Conservation (phyloP, 176 grass and related monocot genomes). For the Zea mays region DNA sequence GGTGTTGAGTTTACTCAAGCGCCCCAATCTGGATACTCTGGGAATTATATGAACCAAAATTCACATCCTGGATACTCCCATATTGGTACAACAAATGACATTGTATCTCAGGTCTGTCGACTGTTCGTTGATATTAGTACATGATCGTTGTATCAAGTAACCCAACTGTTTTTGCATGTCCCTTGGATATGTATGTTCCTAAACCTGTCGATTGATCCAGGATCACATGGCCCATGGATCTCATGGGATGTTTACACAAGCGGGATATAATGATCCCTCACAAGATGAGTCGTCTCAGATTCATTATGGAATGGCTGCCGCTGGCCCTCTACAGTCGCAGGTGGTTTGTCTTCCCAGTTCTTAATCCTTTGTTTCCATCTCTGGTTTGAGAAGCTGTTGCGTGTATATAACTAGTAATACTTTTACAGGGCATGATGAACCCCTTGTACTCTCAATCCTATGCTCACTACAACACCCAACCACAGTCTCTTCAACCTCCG, state of each 20-base stretch:
- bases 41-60: constrained; percentile 93
- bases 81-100: constrained; percentile 71
- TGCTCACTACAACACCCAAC: constrained; percentile 87
- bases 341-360: constrained; percentile 36
- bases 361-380: constrained; percentile 5
- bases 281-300: constrained; percentile 93
- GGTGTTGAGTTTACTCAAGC: constrained; percentile 93
- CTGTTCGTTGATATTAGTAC: not conserved
- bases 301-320: constrained; percentile 67
- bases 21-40: constrained; percentile 75
- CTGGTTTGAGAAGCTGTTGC: not conserved
- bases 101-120: constrained; percentile 83
- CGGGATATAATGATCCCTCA: constrained; percentile 76
- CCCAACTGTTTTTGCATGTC: not conserved
- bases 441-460: constrained; percentile 89
- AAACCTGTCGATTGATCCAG: constrained; percentile 50
- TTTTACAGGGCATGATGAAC: constrained; percentile 79
- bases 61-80: constrained; percentile 85
- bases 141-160: not conserved
- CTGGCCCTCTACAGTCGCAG: constrained; percentile 88
- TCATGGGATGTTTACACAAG: constrained; percentile 94
- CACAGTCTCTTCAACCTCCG: constrained; percentile 77
- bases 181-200: constrained; percentile 7
- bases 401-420: not conserved
- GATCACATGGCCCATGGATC: constrained; percentile 90